Evolutionary conservation across 208 protist genomes (phyloP).

Genomic region (Naegleria gruberi): DNA sequence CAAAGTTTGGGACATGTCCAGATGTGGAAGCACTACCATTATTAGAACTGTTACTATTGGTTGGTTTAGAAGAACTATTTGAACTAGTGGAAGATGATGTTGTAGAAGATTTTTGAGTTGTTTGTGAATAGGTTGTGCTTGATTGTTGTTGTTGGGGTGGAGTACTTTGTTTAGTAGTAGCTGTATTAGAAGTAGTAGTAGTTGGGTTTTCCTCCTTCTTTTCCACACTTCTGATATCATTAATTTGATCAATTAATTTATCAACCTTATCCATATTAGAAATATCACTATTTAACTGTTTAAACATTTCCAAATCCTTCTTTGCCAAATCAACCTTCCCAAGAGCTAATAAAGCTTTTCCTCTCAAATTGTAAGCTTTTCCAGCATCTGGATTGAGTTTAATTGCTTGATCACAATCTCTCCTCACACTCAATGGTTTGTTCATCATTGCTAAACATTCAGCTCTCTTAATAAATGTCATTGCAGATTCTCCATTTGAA

Average conservation of each 20-base stretch:
- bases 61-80: background rate
- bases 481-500: background rate
- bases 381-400: background rate
- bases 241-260: background rate
- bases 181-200: too few species aligned
- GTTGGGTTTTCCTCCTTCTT: too few species aligned
- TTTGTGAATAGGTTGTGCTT: background rate
- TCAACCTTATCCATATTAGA: background rate
- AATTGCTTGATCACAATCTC: conserved; percentile 4
- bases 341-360: background rate
- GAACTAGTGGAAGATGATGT: background rate
- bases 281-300: background rate
- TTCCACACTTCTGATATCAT: too few species aligned
- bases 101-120: background rate
- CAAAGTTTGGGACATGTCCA: background rate
- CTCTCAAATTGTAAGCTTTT: background rate
- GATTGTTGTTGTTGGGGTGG: background rate
- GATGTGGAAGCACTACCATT: background rate
- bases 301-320: background rate
- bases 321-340: background rate
- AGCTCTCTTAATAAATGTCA: conserved; percentile 14
- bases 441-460: background rate
- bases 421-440: background rate
- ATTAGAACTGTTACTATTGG: background rate
- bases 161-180: background rate